Conservation (phyloP, 441 rosid genomes). For the Mallotus repandus region DNA sequence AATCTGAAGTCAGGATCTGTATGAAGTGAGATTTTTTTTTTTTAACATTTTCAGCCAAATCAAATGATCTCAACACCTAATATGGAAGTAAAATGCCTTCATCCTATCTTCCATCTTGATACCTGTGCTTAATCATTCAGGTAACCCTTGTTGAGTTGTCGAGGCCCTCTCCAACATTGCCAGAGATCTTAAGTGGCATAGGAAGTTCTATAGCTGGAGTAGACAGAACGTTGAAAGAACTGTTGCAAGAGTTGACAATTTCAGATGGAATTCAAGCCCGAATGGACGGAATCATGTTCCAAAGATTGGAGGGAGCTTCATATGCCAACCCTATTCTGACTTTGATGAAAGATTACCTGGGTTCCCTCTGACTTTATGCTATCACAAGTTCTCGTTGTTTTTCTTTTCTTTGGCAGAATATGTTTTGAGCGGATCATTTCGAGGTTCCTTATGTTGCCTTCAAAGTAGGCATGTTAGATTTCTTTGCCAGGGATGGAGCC, state of each 20-base stretch:
- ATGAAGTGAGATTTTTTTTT: background rate
- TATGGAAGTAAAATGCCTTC: background rate
- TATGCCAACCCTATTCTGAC: slow-evolving; percentile 48
- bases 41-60: background rate
- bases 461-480: background rate
- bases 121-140: slow-evolving; percentile 28
- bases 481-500: background rate
- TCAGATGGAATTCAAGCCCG: slow-evolving; percentile 79
- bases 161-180: slow-evolving; percentile 67
- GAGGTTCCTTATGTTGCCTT: background rate
- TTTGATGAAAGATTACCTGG: slow-evolving; percentile 67
- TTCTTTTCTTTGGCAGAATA: background rate
- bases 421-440: background rate
- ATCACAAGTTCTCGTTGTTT: background rate
- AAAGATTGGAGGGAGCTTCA: slow-evolving; percentile 61
- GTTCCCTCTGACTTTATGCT: slow-evolving; percentile 52
- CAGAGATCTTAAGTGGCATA: slow-evolving; percentile 68
- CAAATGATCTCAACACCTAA: background rate
- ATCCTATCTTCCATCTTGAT: background rate
- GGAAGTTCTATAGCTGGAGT: slow-evolving; percentile 74
- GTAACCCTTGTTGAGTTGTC: slow-evolving; percentile 81
- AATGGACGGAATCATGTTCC: slow-evolving; percentile 85
- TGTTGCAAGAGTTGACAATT: slow-evolving; percentile 55
- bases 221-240: slow-evolving; percentile 54
- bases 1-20: background rate